Evolutionary conservation across 345 rosid genomes (phyloP).

Genomic region (Brassica carinata): DNA sequence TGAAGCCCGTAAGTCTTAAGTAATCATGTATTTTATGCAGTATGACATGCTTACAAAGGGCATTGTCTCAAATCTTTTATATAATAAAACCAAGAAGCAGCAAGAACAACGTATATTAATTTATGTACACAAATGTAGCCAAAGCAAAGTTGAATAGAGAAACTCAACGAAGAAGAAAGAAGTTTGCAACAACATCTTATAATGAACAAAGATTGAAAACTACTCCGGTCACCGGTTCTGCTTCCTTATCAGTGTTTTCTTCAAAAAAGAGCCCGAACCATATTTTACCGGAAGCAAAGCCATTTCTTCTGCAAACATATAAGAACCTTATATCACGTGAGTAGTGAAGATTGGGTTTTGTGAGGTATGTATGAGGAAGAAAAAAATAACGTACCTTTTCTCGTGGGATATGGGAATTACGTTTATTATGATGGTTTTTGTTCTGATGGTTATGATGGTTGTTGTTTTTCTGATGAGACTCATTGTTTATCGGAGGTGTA

Average conservation of each 20-base stretch:
- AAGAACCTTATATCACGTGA: neutral
- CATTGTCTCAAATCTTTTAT: slow-evolving; percentile 4
- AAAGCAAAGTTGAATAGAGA: slow-evolving; percentile 27
- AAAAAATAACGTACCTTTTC: slow-evolving; percentile 22
- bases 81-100: neutral
- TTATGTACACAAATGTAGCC: slow-evolving; percentile 19
- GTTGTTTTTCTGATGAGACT: slow-evolving; percentile 22
- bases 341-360: neutral
- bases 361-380: neutral
- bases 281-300: slow-evolving; percentile 40
- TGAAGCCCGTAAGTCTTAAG: neutral
- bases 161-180: slow-evolving; percentile 19
- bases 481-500: slow-evolving; percentile 23
- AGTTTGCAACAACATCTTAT: slow-evolving; percentile 21
- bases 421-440: slow-evolving; percentile 7
- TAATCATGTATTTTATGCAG: neutral
- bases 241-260: slow-evolving; percentile 6
- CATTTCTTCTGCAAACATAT: slow-evolving; percentile 40
- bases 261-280: neutral
- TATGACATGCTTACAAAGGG: neutral
- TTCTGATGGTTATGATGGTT: neutral
- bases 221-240: slow-evolving; percentile 14
- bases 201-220: slow-evolving; percentile 19
- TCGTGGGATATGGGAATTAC: slow-evolving; percentile 28
- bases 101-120: slow-evolving; percentile 9